These are phyloP conservation scores for Globisporangium rhizosaccharum DNA, from an alignment of 352 stramenopile genomes.

Conservation along the genomic window DNA sequence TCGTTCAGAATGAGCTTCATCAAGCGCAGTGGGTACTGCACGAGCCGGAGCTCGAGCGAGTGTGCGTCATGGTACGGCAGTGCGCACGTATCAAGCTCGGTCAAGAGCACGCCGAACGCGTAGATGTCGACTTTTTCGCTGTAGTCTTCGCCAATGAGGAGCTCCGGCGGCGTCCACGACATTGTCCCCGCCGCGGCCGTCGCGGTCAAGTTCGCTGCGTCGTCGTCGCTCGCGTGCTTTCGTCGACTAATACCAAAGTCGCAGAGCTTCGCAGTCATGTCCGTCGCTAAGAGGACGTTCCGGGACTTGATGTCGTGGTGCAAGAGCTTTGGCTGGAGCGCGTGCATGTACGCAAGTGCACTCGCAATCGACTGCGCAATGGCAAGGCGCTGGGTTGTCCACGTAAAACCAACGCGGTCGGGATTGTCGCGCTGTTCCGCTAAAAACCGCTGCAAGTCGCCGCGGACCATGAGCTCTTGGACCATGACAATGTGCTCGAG, in stretches of 20 bases:
- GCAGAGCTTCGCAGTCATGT: constrained; percentile 55
- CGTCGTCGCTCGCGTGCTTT: constrained; percentile 34
- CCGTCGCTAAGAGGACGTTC: constrained; percentile 9
- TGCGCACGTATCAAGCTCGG: constrained; percentile 66
- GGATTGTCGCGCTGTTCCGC: constrained; percentile 13
- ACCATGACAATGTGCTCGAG: constrained; percentile 67
- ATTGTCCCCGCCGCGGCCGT: constrained; percentile 49
- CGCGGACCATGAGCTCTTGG: constrained; percentile 66
- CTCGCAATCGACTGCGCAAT: constrained; percentile 51
- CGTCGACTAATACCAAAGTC: constrained; percentile 58
- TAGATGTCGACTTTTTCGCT: constrained; percentile 77
- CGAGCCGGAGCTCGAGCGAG: constrained; percentile 33
- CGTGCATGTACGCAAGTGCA: constrained; percentile 78
- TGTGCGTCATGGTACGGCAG: constrained; percentile 59
- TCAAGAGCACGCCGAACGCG: constrained; percentile 67
- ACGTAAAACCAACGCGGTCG: constrained; percentile 28
- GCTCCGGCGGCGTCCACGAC: constrained; percentile 58
- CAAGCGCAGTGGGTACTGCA: constrained; percentile 47
- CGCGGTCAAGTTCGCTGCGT: constrained; percentile 41
- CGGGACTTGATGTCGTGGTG: constrained; percentile 13
- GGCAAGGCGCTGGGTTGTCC: constrained; percentile 42
- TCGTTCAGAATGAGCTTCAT: constrained; percentile 61
- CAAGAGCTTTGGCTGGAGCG: constrained; percentile 11
- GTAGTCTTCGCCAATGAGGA: constrained; percentile 63
- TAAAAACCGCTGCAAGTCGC: constrained; percentile 62